Percentiles rank a stretch among this genome's conserved stretches.
Conservation (phyloP, 2,329 filamentous ascomycete species). For the Aspergillus sp. region DNA sequence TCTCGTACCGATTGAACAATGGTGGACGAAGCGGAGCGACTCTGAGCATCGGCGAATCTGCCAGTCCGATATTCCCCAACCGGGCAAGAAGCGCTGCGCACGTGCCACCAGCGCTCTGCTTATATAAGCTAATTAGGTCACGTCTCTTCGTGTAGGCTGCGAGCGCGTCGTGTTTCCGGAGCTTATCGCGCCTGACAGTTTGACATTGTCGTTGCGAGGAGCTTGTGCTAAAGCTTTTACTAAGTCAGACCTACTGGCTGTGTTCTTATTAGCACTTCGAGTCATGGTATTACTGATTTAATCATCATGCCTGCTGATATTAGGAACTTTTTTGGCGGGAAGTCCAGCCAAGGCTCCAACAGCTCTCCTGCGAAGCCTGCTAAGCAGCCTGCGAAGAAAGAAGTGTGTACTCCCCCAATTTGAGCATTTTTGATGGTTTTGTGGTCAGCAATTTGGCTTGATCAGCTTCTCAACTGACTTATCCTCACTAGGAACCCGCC, state of each 20-base stretch:
- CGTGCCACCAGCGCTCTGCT: conserved; percentile 23
- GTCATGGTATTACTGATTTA: conserved; percentile 6
- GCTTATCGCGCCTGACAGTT: not conserved
- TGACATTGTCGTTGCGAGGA: not conserved
- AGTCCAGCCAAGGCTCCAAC: conserved; percentile 59
- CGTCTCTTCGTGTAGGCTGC: conserved; percentile 14
- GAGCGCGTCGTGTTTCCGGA: conserved; percentile 30
- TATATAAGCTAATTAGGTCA: conserved; percentile 27
- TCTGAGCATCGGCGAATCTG: conserved; percentile 23
- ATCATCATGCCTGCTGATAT: conserved; percentile 77
- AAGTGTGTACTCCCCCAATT: conserved; percentile 31
- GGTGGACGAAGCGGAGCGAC: conserved; percentile 16
- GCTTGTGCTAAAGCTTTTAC: not conserved
- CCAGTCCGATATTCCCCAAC: conserved; percentile 20
- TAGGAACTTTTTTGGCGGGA: conserved; percentile 83
- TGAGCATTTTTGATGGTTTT: not conserved
- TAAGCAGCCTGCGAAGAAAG: conserved; percentile 45
- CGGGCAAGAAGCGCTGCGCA: conserved; percentile 22
- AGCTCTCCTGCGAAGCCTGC: conserved; percentile 48
- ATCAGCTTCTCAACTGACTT: not conserved
- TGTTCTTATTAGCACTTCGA: not conserved
- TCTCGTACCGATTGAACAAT: conserved; percentile 4
- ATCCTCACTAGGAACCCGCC: conserved; percentile 7
- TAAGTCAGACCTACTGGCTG: not conserved
- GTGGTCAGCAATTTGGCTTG: too few species aligned